phyloP scores from a whole-genome alignment of 2,329 filamentous ascomycete species.

The Colletotrichum coccodes region DNA sequence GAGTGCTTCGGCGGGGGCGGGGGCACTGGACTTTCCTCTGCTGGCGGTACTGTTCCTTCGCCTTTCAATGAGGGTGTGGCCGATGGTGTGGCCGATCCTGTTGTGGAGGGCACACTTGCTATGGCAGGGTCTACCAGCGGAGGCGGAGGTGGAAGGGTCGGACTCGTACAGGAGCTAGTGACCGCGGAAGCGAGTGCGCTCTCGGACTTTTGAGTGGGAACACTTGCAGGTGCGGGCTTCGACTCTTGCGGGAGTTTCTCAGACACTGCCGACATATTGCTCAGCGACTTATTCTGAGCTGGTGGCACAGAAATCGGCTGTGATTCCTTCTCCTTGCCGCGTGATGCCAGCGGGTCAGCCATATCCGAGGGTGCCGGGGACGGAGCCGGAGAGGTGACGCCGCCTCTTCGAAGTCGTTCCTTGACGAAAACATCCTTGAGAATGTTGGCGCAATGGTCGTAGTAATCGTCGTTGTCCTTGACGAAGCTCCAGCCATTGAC shows the following conservation, averaged over 20 bases:
- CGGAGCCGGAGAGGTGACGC: constrained; percentile 67
- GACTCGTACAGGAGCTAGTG: constrained; percentile 48
- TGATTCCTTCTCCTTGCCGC: constrained; percentile 52
- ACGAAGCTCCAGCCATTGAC: constrained; percentile 99
- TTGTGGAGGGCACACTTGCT: constrained; percentile 46
- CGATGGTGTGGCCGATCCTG: constrained; percentile 50
- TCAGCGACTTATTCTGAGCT: constrained; percentile 25
- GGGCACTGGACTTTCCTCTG: constrained; percentile 63
- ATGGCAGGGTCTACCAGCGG: constrained; percentile 27
- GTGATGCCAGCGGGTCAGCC: constrained; percentile 43
- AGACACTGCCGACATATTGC: constrained; percentile 19
- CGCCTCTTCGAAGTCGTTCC: constrained; percentile 74
- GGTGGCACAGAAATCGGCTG: constrained; percentile 31
- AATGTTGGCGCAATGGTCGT: constrained; percentile 89
- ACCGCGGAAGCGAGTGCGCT: constrained; percentile 43
- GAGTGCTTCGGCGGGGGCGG: constrained; percentile 86
- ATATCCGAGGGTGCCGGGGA: constrained; percentile 58
- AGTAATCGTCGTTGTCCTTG: constrained; percentile 99
- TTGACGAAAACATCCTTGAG: constrained; percentile 88
- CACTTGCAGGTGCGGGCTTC: constrained; percentile 27
- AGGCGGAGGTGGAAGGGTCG: constrained; percentile 45
- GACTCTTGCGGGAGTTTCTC: constrained; percentile 28
- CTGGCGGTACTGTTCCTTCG: constrained; percentile 38
- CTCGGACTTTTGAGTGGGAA: constrained; percentile 46
- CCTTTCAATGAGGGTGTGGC: constrained; percentile 50